phyloP scores from a whole-genome alignment of 768 basidiomycete species.

The Lactarius hatsudake region DNA sequence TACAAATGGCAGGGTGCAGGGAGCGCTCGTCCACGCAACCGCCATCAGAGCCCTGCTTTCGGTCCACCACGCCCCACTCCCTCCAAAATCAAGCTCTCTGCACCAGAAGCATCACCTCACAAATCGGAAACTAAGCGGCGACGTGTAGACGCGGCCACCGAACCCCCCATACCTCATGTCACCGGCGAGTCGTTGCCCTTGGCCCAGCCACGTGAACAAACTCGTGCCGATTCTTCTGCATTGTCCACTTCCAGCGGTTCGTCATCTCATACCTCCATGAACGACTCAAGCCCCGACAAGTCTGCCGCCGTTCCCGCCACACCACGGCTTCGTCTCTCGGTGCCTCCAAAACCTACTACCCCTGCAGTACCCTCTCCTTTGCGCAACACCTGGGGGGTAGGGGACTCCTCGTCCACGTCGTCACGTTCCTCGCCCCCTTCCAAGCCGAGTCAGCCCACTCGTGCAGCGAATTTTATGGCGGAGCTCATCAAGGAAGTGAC shows the following conservation, averaged over 20 bases:
- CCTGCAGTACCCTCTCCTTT: conserved; percentile 73
- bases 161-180: conserved; percentile 38
- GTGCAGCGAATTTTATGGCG: conserved; percentile 66
- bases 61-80: conserved; percentile 48
- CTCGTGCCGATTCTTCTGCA: conserved; percentile 11
- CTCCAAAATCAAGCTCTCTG: conserved; percentile 43
- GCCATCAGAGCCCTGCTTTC: conserved; percentile 73
- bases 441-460: conserved; percentile 48
- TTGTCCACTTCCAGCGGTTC: conserved; percentile 20
- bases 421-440: conserved; percentile 30
- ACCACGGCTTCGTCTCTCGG: conserved; percentile 30
- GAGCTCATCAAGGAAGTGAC: conserved; percentile 70
- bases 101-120: conserved; percentile 36
- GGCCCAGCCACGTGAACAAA: conserved; percentile 21
- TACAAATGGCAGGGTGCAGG: conserved; percentile 77
- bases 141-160: conserved; percentile 50
- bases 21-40: conserved; percentile 65
- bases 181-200: conserved; percentile 24
- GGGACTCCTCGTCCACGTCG: conserved; percentile 37
- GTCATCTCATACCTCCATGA: conserved; percentile 18
- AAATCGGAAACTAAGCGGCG: conserved; percentile 59
- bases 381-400: conserved; percentile 65
- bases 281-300: conserved; percentile 23
- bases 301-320: conserved; percentile 24
- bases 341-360: conserved; percentile 49